These are phyloP conservation scores for Carex myosuroides DNA, from an alignment of 176 grass and related monocot genomes.

Conservation along the genomic window DNA sequence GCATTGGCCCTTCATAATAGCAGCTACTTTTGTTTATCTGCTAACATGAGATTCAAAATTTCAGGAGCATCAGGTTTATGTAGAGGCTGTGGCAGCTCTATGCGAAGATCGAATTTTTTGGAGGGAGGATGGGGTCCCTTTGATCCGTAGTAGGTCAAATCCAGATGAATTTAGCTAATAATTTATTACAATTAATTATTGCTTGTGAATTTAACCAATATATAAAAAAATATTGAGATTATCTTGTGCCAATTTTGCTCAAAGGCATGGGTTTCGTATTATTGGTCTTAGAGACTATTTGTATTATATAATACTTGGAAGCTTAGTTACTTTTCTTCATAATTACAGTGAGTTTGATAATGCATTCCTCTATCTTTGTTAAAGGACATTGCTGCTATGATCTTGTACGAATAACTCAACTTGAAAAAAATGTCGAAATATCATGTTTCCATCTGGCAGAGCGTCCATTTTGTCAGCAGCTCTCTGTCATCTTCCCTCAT, in stretches of 20 bases:
- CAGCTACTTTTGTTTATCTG: neutral
- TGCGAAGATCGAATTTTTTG: slow-evolving; percentile 66
- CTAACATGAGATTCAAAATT: slow-evolving; percentile 5
- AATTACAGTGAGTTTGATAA: neutral
- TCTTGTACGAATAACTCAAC: neutral
- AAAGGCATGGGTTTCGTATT: neutral
- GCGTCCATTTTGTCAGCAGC: too few species aligned
- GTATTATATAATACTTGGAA: neutral
- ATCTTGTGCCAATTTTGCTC: slow-evolving; percentile 15
- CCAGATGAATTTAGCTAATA: slow-evolving; percentile 22
- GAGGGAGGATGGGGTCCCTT: slow-evolving; percentile 50
- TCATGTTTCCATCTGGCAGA: too few species aligned
- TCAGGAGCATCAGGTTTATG: slow-evolving; percentile 77
- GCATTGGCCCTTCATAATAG: neutral
- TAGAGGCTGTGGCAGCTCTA: slow-evolving; percentile 74
- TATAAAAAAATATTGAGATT: neutral
- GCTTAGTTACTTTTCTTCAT: neutral
- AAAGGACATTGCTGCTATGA: neutral
- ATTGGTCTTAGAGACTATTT: neutral
- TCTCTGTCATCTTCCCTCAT: neutral
- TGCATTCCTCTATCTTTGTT: neutral
- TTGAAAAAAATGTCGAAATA: too few species aligned
- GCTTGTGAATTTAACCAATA: neutral
- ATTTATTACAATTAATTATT: neutral
- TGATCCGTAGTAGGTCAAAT: slow-evolving; percentile 23